phyloP scores from a whole-genome alignment of 148 eudicot species.

The Rheum nobile region DNA sequence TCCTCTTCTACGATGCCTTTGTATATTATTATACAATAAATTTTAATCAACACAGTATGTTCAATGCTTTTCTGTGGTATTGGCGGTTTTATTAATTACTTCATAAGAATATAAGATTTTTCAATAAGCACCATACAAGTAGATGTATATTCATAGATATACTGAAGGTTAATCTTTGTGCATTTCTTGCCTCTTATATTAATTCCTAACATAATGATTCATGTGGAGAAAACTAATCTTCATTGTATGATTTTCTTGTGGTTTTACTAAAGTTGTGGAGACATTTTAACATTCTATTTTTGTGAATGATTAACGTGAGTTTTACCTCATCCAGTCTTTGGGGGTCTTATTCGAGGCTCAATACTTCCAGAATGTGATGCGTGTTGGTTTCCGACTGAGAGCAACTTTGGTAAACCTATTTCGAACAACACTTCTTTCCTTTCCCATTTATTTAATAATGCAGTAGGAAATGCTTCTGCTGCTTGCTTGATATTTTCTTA shows the following conservation, averaged over 20 bases:
- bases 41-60: no score
- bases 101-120: no score
- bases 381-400: no score
- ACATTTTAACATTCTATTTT: neutral
- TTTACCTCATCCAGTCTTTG: constrained; percentile 37
- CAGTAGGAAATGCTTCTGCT: neutral
- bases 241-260: constrained; percentile 15
- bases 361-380: constrained; percentile 93
- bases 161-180: no score
- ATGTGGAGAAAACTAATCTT: neutral
- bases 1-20: no score
- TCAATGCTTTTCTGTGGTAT: no score
- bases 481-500: no score
- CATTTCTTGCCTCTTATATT: no score
- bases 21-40: no score
- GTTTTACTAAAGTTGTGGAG: neutral
- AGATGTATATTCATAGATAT: neutral
- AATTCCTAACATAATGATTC: no score
- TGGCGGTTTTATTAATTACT: no score
- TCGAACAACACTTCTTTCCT: neutral
- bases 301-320: neutral
- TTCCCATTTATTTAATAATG: neutral
- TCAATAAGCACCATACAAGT: no score
- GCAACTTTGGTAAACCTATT: constrained; percentile 48
- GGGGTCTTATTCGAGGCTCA: constrained; percentile 91